Evolutionary conservation across 495 filamentous ascomycete species (phyloP), one percentile per base, ranked within the genome.

Genomic region (Hypomontagnella submonticulosa): DNA sequence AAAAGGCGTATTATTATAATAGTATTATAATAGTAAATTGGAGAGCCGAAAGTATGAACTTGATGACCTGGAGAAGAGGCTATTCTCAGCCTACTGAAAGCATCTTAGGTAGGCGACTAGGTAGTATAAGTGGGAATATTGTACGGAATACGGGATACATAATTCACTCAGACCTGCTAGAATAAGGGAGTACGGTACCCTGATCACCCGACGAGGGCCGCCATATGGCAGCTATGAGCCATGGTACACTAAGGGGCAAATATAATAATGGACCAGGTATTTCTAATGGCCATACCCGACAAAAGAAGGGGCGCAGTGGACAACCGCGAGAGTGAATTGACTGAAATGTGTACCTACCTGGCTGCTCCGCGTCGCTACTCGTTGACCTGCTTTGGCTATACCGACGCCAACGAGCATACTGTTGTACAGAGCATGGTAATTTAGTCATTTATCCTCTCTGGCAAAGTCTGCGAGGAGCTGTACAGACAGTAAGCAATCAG

Each of bases 1-100:
- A 27, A 27, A 27, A 69, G 33, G 48, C 8, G 23, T 32, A 5
- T 16, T 61, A n/a, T 57, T 69, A 69, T 37, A 51, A 37, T 27
- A 27, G 23, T 27, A 27, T 57, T 50, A 37, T 15, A 44, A 51
- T 27, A 8, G 10, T 51, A 50, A 15, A 55, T 56, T n/a, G 12
- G 4, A 55, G n/a, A 44, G n/a, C 30, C 11, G 23, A 27, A 13
- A 37, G 30, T 32, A 46, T 8, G 32, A 7, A 57, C 42, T 11
- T 32, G 38, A 46, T 8, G 32, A 7, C 51, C 42, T 11, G 18
- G 38, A 19, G 46, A 15, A 13, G 43, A 37, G 20, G 20, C n/a
- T 52, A 43, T 63, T 34, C 37, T 27, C n/a, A 18, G 16, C 5
- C 16, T 27, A 50, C 23, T 2, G 6, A 6, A 12, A 23, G 3